Evolutionary conservation across 306 rosid genomes (phyloP).

Genomic region (Lathyrus sativus): DNA sequence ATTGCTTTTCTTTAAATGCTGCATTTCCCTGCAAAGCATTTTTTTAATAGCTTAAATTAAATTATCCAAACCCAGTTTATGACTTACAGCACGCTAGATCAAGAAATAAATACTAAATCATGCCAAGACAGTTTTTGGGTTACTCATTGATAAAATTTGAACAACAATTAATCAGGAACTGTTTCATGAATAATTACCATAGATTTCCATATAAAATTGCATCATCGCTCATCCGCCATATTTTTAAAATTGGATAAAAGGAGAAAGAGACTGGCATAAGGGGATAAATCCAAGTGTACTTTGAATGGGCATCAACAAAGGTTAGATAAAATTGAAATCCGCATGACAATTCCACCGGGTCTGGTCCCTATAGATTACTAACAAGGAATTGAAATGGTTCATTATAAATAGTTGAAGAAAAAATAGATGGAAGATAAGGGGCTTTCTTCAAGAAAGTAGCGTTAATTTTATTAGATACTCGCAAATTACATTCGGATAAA

Average conservation of each 20-base stretch:
- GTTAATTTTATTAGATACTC: not conserved
- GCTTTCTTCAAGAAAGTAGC: not conserved
- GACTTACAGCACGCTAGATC: conserved; percentile 9
- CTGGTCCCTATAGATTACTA: not conserved
- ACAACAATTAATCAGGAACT: not conserved
- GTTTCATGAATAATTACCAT: not conserved
- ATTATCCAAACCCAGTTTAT: conserved; percentile 1
- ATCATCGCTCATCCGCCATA: not conserved
- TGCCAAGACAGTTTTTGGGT: not conserved
- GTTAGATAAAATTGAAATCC: not conserved
- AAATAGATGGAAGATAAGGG: not conserved
- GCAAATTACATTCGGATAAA: too few relatives aligned
- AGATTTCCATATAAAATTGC: not conserved
- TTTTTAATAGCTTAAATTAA: conserved; percentile 23
- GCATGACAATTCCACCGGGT: not conserved
- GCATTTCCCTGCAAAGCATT: conserved; percentile 72
- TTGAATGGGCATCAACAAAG: not conserved
- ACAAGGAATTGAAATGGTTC: not conserved
- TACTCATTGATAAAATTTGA: not conserved
- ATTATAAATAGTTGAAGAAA: not conserved
- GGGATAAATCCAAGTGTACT: not conserved
- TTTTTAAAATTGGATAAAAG: not conserved
- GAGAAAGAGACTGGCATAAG: conserved; percentile 1
- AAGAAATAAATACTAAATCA: not conserved
- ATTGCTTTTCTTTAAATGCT: conserved; percentile 73